A percentile compares a stretch with the other conserved stretches of the same genome.
Conservation (phyloP, 2,329 filamentous ascomycete genomes). For the Septoria petroselini region DNA sequence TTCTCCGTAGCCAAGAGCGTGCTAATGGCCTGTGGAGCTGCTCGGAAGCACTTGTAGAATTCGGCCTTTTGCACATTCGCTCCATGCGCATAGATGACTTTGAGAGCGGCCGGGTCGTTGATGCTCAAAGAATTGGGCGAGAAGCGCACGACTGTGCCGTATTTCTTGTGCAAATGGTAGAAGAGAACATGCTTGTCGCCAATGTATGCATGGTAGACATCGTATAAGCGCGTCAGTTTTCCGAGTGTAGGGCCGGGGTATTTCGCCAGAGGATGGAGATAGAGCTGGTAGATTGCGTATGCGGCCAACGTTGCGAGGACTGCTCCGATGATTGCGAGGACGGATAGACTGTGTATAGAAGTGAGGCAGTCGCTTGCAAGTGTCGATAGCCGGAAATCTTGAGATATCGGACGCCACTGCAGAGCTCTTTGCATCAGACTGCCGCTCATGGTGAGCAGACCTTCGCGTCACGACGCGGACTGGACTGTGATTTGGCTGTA, state of each 20-base stretch:
- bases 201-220: slow-evolving; percentile 32
- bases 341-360: slow-evolving; percentile 18
- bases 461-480: neutral
- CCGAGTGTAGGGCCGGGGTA: slow-evolving; percentile 31
- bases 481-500: neutral
- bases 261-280: slow-evolving; percentile 29
- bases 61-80: slow-evolving; percentile 50
- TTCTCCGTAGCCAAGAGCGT: slow-evolving; percentile 47
- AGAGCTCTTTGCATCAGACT: slow-evolving; percentile 11
- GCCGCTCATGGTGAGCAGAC: slow-evolving; percentile 11
- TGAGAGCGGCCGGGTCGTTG: slow-evolving; percentile 38
- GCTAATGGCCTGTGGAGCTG: slow-evolving; percentile 42
- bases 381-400: neutral
- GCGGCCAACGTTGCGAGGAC: slow-evolving; percentile 13
- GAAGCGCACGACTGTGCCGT: slow-evolving; percentile 29
- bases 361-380: slow-evolving; percentile 10
- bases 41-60: slow-evolving; percentile 49
- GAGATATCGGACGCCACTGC: slow-evolving; percentile 3
- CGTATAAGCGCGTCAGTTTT: slow-evolving; percentile 26
- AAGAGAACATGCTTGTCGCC: slow-evolving; percentile 33
- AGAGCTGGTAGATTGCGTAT: slow-evolving; percentile 28
- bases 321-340: slow-evolving; percentile 9
- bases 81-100: slow-evolving; percentile 49
- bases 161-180: slow-evolving; percentile 27
- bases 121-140: slow-evolving; percentile 31